Evolutionary conservation across 2,329 filamentous ascomycete species (phyloP), one percentile per base, ranked within the genome.

Genomic region (Tolypocladium amazonense): DNA sequence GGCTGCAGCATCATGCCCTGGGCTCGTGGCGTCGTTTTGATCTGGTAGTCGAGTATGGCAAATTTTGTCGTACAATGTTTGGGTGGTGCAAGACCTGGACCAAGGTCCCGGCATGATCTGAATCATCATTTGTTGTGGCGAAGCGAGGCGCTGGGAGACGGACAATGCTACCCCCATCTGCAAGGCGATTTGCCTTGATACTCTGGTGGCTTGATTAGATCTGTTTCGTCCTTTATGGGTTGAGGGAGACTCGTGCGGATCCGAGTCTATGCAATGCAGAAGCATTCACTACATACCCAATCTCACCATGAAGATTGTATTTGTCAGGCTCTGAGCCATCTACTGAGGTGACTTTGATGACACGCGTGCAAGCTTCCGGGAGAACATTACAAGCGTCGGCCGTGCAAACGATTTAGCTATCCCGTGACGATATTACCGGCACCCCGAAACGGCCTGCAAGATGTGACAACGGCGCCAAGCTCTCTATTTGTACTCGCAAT

Each of bases 61-160:
- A 67, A 58, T 64, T 67, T n/a, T 67, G 65, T 39, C 61, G 65
- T 14, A 67, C 65, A 4, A 47, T 63, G 9, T 65, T 67, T 23
- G 65, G 64, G 7, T 56, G 63, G 56, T 67, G 64, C 41, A 62
- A 47, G 54, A 61, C 65, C 15, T 67, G 65, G 65, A 60, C 61
- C 45, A 67, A 66, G 54, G 59, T 62, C 15, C 58, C 63, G n/a
- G 25, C 39, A 9, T 57, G n/a, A 47, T 8, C 6, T 25, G 20
- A 47, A 20, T 18, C 30, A 20, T 30, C 39, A 23, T 20, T 45
- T 9, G 27, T 18, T 27, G 18, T 9, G 39, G 18, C 27, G 56
- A 53, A 54, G 50, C 50, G 20, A 33, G 50, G 50, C 50, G 50
- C 50, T 35, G 50, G 50, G 50, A 33, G 30, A n/a, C 20, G 20